phyloP scores from a whole-genome alignment of 148 eudicot species.

The Simmondsia chinensis region DNA sequence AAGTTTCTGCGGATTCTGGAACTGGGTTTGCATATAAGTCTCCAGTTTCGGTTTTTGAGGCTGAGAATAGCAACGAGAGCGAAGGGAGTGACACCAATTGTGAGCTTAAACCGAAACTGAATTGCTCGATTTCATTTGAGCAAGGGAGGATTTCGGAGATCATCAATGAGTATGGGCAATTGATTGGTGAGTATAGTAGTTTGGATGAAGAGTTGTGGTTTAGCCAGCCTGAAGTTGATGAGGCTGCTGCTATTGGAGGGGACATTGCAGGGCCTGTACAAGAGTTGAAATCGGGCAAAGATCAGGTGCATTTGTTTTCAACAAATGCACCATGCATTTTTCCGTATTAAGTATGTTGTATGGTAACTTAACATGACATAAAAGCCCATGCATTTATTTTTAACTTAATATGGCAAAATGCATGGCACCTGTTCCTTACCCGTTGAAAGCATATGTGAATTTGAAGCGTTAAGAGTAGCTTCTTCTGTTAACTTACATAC shows the following conservation, averaged over 20 bases:
- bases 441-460: no score
- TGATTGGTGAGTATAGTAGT: constrained; percentile 28
- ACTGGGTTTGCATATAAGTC: constrained; percentile 1
- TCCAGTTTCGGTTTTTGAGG: constrained; percentile 18
- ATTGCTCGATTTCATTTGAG: constrained; percentile 8
- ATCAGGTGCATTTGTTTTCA: no score
- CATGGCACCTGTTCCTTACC: no score
- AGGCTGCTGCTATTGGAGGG: background rate
- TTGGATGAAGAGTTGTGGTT: constrained; percentile 30
- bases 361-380: no score
- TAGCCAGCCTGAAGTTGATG: constrained; percentile 5
- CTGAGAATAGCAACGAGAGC: constrained; percentile 1
- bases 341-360: no score
- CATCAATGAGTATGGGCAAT: constrained; percentile 27
- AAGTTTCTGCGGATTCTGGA: background rate
- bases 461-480: no score
- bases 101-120: no score
- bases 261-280: constrained; percentile 1
- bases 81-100: background rate
- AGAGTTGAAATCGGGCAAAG: no score
- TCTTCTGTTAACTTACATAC: no score
- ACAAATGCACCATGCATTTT: no score
- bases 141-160: constrained; percentile 9
- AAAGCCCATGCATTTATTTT: no score
- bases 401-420: no score